phyloP scores from a whole-genome alignment of 2,329 filamentous ascomycete species.

The Stromatinia cepivora region DNA sequence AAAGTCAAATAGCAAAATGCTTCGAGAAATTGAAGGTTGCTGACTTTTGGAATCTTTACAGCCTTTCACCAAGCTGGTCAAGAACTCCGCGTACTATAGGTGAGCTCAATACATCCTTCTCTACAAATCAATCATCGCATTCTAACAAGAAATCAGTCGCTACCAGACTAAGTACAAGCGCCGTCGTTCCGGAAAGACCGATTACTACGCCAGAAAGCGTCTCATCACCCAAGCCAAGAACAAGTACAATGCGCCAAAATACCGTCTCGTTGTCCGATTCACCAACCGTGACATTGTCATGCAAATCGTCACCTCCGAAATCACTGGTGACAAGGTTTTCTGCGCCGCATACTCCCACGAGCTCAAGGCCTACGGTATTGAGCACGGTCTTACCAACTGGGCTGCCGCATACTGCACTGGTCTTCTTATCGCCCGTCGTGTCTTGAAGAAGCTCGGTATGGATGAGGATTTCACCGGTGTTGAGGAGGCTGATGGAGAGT shows the following conservation, averaged over 20 bases:
- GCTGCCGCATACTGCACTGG: conserved; percentile 94
- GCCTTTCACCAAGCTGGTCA: conserved; percentile 91
- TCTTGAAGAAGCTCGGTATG: conserved; percentile 93
- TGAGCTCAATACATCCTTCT: conserved; percentile 51
- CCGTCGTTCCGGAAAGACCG: conserved; percentile 94
- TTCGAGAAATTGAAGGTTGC: conserved; percentile 98
- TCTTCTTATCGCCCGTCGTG: conserved; percentile 94
- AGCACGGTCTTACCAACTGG: conserved; percentile 99
- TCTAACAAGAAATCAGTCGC: conserved; percentile 59
- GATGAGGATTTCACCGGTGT: conserved; percentile 93
- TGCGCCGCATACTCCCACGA: conserved; percentile 92
- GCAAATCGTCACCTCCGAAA: conserved; percentile 96
- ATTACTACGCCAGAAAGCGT: conserved; percentile 99
- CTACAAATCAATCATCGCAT: conserved; percentile 34
- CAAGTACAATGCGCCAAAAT: conserved; percentile 99
- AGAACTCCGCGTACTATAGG: conserved; percentile 99
- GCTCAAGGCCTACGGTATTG: conserved; percentile 95
- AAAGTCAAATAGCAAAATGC: conserved; percentile 87
- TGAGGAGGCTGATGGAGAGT: conserved; percentile 96
- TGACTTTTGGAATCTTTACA: conserved; percentile 77
- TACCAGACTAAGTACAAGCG: conserved; percentile 99
- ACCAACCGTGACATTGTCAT: conserved; percentile 99
- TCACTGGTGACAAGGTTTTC: conserved; percentile 97
- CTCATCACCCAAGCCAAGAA: conserved; percentile 99
- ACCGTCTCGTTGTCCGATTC: conserved; percentile 98